Evolutionary conservation across 2,329 filamentous ascomycete species (phyloP).

Genomic region (Scytalidium sp.): DNA sequence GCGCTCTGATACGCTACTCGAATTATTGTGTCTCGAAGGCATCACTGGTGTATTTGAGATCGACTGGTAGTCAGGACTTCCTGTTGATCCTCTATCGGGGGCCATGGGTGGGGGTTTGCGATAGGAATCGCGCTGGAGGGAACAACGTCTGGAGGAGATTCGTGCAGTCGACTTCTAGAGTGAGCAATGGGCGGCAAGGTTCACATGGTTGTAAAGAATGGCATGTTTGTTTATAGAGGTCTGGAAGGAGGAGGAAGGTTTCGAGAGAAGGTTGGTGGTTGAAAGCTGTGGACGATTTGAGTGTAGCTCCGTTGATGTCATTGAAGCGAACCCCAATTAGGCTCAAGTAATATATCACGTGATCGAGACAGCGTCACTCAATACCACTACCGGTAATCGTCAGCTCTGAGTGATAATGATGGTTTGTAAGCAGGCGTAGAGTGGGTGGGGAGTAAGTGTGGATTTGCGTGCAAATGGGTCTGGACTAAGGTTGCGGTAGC

Average conservation of each 20-base stretch:
- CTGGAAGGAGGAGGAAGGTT: background rate
- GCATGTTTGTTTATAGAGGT: too few relatives aligned
- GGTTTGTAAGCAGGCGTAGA: too few relatives aligned
- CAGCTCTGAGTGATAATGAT: too few relatives aligned
- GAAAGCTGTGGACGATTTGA: background rate
- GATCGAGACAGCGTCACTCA: too few relatives aligned
- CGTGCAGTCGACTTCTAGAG: too few relatives aligned
- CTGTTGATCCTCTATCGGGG: background rate
- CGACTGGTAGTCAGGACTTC: slow-evolving; percentile 18
- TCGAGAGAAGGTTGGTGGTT: background rate
- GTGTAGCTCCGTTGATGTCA: background rate
- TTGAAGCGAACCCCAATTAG: background rate
- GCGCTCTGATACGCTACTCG: slow-evolving; percentile 2
- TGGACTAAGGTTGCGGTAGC: too few relatives aligned
- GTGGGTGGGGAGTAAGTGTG: too few relatives aligned
- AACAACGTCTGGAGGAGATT: slow-evolving; percentile 53
- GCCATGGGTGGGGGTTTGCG: background rate
- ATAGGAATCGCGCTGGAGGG: slow-evolving; percentile 63
- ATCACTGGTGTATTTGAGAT: slow-evolving; percentile 13
- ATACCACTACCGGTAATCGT: too few relatives aligned
- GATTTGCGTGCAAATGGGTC: too few relatives aligned
- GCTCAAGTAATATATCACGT: too few relatives aligned
- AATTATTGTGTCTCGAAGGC: slow-evolving; percentile 1
- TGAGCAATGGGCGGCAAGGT: too few relatives aligned
- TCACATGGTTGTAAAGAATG: too few relatives aligned